Evolutionary conservation across 2,329 filamentous ascomycete genomes (phyloP).

Genomic region (Aspergillus oerlinghausenensis): DNA sequence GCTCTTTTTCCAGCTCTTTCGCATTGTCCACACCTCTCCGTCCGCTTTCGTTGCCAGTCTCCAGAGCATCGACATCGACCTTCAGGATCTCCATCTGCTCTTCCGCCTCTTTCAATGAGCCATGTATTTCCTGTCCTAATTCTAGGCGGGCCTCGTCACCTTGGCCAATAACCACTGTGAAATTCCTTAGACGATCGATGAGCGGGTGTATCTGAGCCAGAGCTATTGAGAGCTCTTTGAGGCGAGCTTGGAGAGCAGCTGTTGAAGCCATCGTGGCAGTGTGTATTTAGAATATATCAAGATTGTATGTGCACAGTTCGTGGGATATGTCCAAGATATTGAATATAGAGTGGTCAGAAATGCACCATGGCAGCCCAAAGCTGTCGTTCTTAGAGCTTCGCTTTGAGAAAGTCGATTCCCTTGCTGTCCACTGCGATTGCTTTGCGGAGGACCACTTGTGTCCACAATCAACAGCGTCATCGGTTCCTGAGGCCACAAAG

Average conservation of each 20-base stretch:
- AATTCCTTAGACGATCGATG: slow-evolving; percentile 53
- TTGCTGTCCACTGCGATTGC: not conserved
- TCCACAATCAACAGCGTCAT: slow-evolving; percentile 23
- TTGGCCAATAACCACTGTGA: slow-evolving; percentile 60
- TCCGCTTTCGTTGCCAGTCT: slow-evolving; percentile 38
- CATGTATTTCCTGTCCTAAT: slow-evolving; percentile 74
- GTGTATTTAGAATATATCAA: not conserved
- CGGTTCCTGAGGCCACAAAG: slow-evolving; percentile 21
- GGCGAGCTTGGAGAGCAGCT: slow-evolving; percentile 42
- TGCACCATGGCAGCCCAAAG: not conserved
- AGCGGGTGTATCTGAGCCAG: slow-evolving; percentile 52
- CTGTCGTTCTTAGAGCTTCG: not conserved
- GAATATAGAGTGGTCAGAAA: not conserved
- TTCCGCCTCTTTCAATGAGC: slow-evolving; percentile 70
- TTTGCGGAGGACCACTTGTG: not conserved
- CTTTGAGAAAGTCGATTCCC: not conserved
- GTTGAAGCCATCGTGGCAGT: slow-evolving; percentile 34
- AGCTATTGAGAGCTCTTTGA: slow-evolving; percentile 50
- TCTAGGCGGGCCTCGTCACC: slow-evolving; percentile 65
- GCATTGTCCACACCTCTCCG: slow-evolving; percentile 43
- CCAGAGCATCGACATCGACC: slow-evolving; percentile 72
- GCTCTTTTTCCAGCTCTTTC: slow-evolving; percentile 58
- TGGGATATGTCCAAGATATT: not conserved
- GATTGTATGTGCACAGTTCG: not conserved
- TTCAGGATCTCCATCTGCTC: slow-evolving; percentile 76